Percentiles rank a stretch among this genome's conserved stretches.
Conservation (phyloP, 495 filamentous ascomycete genomes). For the Aspergillus olivimuriae region DNA sequence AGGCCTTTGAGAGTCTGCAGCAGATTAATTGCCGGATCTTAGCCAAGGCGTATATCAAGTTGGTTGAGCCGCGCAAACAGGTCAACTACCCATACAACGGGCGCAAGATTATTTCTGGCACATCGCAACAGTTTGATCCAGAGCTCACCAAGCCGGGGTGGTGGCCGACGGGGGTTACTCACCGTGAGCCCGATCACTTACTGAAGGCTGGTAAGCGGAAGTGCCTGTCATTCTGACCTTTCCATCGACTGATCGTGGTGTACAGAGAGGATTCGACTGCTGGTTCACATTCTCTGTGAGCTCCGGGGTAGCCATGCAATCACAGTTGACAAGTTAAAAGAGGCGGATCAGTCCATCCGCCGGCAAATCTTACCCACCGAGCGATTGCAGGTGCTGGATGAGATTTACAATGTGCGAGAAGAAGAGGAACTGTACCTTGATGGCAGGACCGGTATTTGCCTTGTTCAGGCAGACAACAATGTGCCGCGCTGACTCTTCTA, state of each 20-base stretch:
- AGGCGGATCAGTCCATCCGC: slow-evolving; percentile 38
- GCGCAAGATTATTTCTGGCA: slow-evolving; percentile 33
- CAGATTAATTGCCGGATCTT: slow-evolving; percentile 63
- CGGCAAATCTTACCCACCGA: slow-evolving; percentile 33
- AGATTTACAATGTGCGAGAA: slow-evolving; percentile 59
- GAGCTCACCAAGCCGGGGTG: slow-evolving; percentile 55
- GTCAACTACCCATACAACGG: slow-evolving; percentile 72
- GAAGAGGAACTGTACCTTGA: slow-evolving; percentile 54
- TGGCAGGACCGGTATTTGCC: slow-evolving; percentile 47
- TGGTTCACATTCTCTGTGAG: slow-evolving; percentile 53
- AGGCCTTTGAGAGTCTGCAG: slow-evolving; percentile 60
- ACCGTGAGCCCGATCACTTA: slow-evolving; percentile 76
- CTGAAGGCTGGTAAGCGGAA: slow-evolving; percentile 54
- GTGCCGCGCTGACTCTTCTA: neutral
- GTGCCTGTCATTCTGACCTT: neutral
- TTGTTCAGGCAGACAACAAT: neutral
- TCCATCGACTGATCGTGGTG: too few relatives aligned
- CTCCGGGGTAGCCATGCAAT: slow-evolving; percentile 32
- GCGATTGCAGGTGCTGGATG: slow-evolving; percentile 45
- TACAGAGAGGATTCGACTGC: slow-evolving; percentile 53
- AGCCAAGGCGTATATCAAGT: slow-evolving; percentile 72
- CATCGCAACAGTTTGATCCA: slow-evolving; percentile 30
- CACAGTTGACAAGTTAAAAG: slow-evolving; percentile 28
- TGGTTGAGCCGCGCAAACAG: slow-evolving; percentile 80
- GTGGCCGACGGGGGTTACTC: slow-evolving; percentile 66